These are phyloP conservation scores for Waltergamsia citrina DNA, from an alignment of 2,329 filamentous ascomycete genomes.

Conservation along the genomic window DNA sequence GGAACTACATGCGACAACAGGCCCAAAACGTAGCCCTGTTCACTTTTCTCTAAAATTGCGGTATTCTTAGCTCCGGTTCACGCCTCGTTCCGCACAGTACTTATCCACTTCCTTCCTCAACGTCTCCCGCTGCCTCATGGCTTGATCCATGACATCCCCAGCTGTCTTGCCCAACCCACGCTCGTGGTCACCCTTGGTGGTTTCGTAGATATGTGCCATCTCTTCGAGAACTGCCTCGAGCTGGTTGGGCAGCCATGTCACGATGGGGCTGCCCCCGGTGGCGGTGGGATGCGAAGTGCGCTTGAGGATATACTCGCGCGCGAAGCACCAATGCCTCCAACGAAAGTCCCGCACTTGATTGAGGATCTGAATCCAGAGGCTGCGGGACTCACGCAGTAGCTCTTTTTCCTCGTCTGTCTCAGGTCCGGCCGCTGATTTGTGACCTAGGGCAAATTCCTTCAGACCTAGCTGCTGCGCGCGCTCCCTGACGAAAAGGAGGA, in stretches of 20 bases:
- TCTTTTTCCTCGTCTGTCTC: constrained; percentile 20
- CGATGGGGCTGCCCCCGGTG: constrained; percentile 72
- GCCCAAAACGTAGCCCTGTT: too few relatives aligned
- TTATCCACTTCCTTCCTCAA: constrained; percentile 65
- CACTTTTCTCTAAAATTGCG: too few relatives aligned
- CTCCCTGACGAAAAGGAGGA: constrained; percentile 61
- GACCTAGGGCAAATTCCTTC: constrained; percentile 46
- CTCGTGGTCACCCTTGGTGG: constrained; percentile 25
- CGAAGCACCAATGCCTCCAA: constrained; percentile 82
- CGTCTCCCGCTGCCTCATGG: constrained; percentile 52
- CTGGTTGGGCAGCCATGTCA: constrained; percentile 80
- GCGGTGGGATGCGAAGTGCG: constrained; percentile 67
- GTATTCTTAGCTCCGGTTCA: too few relatives aligned
- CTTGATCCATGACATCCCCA: constrained; percentile 58
- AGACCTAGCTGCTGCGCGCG: constrained; percentile 39
- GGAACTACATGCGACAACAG: too few relatives aligned
- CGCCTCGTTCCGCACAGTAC: constrained; percentile 58
- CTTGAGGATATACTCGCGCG: constrained; percentile 76
- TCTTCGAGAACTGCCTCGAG: constrained; percentile 63
- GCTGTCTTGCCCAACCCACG: constrained; percentile 33
- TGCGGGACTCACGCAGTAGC: constrained; percentile 42
- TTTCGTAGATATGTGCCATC: constrained; percentile 51
- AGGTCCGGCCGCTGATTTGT: constrained; percentile 4
- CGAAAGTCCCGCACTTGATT: constrained; percentile 74
- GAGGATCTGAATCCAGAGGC: constrained; percentile 55